Evolutionary conservation across 768 basidiomycete species (phyloP).

Genomic region (Termitomyces sp.): DNA sequence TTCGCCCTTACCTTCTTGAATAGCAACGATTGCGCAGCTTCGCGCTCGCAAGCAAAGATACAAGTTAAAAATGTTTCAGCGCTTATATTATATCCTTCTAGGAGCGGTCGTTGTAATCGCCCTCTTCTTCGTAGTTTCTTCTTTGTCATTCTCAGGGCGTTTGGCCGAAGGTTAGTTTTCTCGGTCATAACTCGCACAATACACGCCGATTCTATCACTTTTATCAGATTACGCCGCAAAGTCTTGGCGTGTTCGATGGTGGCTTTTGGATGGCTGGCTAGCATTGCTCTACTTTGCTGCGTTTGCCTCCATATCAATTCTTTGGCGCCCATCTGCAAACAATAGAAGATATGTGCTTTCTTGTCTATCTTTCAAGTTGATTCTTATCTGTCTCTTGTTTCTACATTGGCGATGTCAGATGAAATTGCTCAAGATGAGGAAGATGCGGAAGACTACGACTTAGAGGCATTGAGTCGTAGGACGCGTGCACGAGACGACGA

Average conservation of each 20-base stretch:
- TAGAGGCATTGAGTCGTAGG: slow-evolving; percentile 66
- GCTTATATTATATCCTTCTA: slow-evolving; percentile 80
- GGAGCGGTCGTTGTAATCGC: slow-evolving; percentile 75
- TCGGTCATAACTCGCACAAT: slow-evolving; percentile 1
- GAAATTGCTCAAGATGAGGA: slow-evolving; percentile 94
- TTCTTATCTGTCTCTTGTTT: slow-evolving; percentile 24
- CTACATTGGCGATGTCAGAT: slow-evolving; percentile 89
- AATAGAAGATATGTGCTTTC: slow-evolving; percentile 70
- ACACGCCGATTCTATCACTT: neutral
- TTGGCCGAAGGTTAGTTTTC: slow-evolving; percentile 70
- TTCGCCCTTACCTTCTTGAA: neutral
- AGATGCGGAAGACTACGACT: slow-evolving; percentile 89
- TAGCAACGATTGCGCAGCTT: slow-evolving; percentile 87
- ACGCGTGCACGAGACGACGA: slow-evolving; percentile 50
- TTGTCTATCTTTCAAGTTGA: slow-evolving; percentile 11
- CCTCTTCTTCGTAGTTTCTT: slow-evolving; percentile 90
- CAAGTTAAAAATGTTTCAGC: slow-evolving; percentile 85
- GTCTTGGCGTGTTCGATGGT: slow-evolving; percentile 90
- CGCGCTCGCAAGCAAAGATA: slow-evolving; percentile 80
- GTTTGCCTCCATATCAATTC: slow-evolving; percentile 76
- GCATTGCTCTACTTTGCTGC: slow-evolving; percentile 80
- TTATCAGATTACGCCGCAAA: slow-evolving; percentile 81
- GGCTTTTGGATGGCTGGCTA: slow-evolving; percentile 94
- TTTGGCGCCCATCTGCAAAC: slow-evolving; percentile 91
- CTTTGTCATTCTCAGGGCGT: slow-evolving; percentile 86